Evolutionary conservation across 2,329 filamentous ascomycete genomes (phyloP), one percentile per base, ranked within the genome.

Genomic region (Calycina marina): DNA sequence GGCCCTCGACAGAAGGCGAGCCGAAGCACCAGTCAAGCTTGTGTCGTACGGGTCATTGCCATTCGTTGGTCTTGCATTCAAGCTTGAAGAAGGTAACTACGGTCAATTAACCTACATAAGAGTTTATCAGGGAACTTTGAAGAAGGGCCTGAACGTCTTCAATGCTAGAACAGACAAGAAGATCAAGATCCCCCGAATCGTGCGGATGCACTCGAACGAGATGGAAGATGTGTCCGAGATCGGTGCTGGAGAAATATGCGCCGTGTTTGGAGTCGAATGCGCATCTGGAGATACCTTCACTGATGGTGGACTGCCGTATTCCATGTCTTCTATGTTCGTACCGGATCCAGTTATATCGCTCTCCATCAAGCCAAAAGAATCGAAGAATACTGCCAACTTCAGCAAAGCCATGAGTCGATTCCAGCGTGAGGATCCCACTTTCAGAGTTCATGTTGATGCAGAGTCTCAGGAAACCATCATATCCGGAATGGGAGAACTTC

Each of bases 171-270:
- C 74, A 42, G 81, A 88, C 57, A 93, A 94, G 69, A 94, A 88
- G 65, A 79, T 98, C 54, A 86, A 92, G 59, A 78, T 98, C 36
- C 90, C 90, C 13, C 81, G 88, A 52, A 96, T 98, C 49, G 90
- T 98, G 40, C 84, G 90, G 41, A 98, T 98, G 90, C 90, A 98
- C 65, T 93, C 86, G 28, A 93, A 96, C 54, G 90, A 98, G 53
- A 93, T 98, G 88, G 90, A 98, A 57, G 90, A 98, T 52, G 84
- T 94, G 17, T 66, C 62, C 35, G 86, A 94, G 56, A 79, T 98
- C 41, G 84, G 86, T 32, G 88, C 90, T 33, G 90, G 90, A 58
- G 90, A 98, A 58, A 98, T 98, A 43, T 98, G 90, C 54, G 90
- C 90, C 39, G 90, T 98, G 37, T 98, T 98, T 53, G 90, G 90